Base-by-base conservation (phyloP, 495 filamentous ascomycete genomes). In the Penicillium malachiteum region DNA sequence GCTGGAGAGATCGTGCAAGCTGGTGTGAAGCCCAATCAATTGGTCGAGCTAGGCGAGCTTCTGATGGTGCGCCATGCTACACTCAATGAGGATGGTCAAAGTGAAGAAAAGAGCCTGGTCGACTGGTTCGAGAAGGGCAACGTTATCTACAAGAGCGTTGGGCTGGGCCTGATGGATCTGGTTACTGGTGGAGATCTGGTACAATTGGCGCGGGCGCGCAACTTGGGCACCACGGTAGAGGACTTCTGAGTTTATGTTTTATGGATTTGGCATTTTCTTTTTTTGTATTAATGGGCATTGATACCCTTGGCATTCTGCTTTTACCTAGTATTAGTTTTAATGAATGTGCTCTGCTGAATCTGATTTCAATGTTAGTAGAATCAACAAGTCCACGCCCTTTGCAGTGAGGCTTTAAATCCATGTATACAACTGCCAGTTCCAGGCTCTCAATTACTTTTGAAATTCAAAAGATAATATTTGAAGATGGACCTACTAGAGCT, bases 1-100 rank as follows among this genome's bases (percentile, higher is more conserved):
- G 88, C 93, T 0, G 94, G 94, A 5, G 94, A 98, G 76, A 74
- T 98, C 50, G 87, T 93, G 30, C 84, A 90, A 61, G 90, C 90
- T 0, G 88, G 82, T 0, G 70, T 97, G 31, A 71, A 74, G 40
- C 79, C 86, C 0, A 78, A 83, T 30, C 85, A 96, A 62, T 75
- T 96, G 16, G 87, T 96, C 7, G 92, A 98, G 78, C 74, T 92
- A 7, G 92, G 92, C 3, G 91, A 96, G 66, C 68, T 96, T 45
- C 76, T 93, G 48, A 91, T 92, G 85, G 73, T 90, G 52, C 83
- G 83, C 63, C 68, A 76, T 51, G 76, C 72, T 42, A 67, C 67
- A 3, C 70, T 66, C 39, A 50, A 65, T n/a, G 62, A 69, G 14
- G 72, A 78, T 21, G 62, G 58, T 51, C 67, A 71, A 46, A 71